Evolutionary conservation across 768 basidiomycete species (phyloP).

Genomic region (Boletus barrowsii): DNA sequence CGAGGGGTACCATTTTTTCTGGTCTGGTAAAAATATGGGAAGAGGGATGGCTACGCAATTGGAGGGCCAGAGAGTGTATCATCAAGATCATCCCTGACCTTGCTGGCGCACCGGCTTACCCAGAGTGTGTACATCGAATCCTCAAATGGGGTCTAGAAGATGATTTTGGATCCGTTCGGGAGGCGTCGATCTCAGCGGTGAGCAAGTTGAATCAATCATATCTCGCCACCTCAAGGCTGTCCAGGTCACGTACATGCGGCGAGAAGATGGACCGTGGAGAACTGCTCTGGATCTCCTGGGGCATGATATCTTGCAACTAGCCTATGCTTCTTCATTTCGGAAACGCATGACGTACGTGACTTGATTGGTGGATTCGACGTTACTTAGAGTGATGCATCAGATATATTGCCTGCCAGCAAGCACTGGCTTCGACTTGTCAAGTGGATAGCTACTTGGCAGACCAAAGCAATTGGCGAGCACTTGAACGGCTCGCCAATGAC

Average conservation of each 20-base stretch:
- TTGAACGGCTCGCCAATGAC: slow-evolving; percentile 61
- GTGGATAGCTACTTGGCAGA: slow-evolving; percentile 39
- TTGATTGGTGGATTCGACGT: slow-evolving; percentile 6
- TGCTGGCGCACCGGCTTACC: slow-evolving; percentile 39
- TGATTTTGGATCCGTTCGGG: slow-evolving; percentile 79
- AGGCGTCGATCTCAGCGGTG: slow-evolving; percentile 65
- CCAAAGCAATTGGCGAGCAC: slow-evolving; percentile 45
- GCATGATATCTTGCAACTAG: slow-evolving; percentile 42
- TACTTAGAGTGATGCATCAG: slow-evolving; percentile 37
- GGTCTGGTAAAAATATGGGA: slow-evolving; percentile 56
- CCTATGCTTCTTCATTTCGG: slow-evolving; percentile 48
- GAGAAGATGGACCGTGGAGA: slow-evolving; percentile 35
- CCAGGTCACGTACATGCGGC: slow-evolving; percentile 50
- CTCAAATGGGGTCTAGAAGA: slow-evolving; percentile 68
- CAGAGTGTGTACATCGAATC: slow-evolving; percentile 50
- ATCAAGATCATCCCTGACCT: slow-evolving; percentile 55
- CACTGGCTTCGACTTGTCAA: slow-evolving; percentile 41
- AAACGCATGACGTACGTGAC: slow-evolving; percentile 68
- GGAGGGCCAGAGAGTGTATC: slow-evolving; percentile 79
- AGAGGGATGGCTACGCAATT: slow-evolving; percentile 57
- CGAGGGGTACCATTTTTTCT: slow-evolving; percentile 43
- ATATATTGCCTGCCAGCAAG: slow-evolving; percentile 71
- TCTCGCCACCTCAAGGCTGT: slow-evolving; percentile 15
- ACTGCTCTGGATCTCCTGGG: slow-evolving; percentile 38
- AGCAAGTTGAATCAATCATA: slow-evolving; percentile 29